Evolutionary conservation across 768 basidiomycete genomes (phyloP), one percentile per base, ranked within the genome.

Genomic region (Lyophyllum atratum): DNA sequence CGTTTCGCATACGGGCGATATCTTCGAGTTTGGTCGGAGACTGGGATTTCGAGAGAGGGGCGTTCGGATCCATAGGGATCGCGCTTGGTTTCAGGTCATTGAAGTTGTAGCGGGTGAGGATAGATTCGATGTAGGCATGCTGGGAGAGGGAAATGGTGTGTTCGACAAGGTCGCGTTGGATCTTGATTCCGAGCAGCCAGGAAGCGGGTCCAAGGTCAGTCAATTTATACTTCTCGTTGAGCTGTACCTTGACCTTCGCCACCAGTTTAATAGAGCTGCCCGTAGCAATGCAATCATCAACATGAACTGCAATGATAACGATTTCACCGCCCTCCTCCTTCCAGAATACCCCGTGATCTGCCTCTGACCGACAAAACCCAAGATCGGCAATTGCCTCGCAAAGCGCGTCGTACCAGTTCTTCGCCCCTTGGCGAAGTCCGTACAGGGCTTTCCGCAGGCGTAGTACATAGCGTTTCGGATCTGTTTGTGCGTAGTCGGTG

Each of bases 181-280:
- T 59, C 46, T 62, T 40, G 22, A 70, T 62, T 0, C 68, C 66
- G 1, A 71, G 52, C 14, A 73, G 53, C 39, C 54, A 59, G 29
- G 54, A 33, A 8, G 70, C 24, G 6, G 64, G 48, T 0, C 74
- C 68, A 1, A 70, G 54, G 39, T 74, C 70, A 12, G 63, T 67
- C 21, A 73, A 63, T 0, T 60, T 47, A 43, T 66, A 65, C 4
- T 56, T 50, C 24, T 58, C 55, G 12, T 46, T 43, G 49, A 66
- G 19, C 14, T 28, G 15, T 4, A 5, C 12, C 22, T 52, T 52
- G 12, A 26, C 22, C 17, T 37, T 42, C 12, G 11, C 33, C n/a
- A 39, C 22, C 19, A 52, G 34, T 3, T 39, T 4, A 5, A 24
- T 21, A 10, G 33, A 40, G 10, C 11, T 14, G 22, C 34, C 50